Evolutionary conservation across 2,329 filamentous ascomycete species (phyloP).

Genomic region (Aspergillus candidus): DNA sequence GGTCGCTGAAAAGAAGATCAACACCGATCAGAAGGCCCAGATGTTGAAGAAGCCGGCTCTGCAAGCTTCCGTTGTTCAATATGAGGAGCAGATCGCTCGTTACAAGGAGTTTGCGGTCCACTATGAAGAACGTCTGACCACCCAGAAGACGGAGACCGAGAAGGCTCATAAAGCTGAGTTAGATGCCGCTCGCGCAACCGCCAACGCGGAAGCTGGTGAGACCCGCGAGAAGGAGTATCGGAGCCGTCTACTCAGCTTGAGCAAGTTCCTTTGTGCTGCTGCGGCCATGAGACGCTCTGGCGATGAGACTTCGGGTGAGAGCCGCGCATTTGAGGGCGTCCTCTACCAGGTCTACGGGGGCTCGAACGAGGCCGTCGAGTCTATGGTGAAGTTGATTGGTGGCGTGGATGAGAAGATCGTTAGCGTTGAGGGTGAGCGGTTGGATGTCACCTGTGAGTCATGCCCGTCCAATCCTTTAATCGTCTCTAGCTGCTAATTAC

Average conservation of each 20-base stretch:
- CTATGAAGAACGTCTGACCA: constrained; percentile 50
- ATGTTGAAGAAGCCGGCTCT: constrained; percentile 57
- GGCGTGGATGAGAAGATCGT: constrained; percentile 54
- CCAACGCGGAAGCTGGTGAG: constrained; percentile 44
- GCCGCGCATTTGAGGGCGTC: constrained; percentile 58
- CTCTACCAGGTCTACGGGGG: constrained; percentile 59
- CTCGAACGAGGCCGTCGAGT: constrained; percentile 52
- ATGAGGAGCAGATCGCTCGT: constrained; percentile 56
- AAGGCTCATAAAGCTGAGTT: constrained; percentile 52
- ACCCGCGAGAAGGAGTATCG: constrained; percentile 45
- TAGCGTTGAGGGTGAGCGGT: constrained; percentile 49
- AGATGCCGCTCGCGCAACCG: constrained; percentile 46
- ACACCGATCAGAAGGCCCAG: constrained; percentile 59
- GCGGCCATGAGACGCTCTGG: constrained; percentile 55
- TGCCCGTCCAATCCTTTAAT: neutral
- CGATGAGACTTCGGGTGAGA: constrained; percentile 53
- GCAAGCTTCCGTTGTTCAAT: constrained; percentile 49
- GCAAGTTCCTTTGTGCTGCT: constrained; percentile 57
- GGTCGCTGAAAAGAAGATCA: constrained; percentile 57
- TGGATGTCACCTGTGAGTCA: constrained; percentile 54
- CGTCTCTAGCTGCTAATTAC: constrained; percentile 3
- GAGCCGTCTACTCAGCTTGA: constrained; percentile 53
- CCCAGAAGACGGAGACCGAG: constrained; percentile 52
- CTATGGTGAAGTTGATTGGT: constrained; percentile 56
- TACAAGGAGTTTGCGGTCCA: constrained; percentile 57